Evolutionary conservation across 129 eudicot species (phyloP), one percentile per base, ranked within the genome.

Genomic region (Mikania micrantha): DNA sequence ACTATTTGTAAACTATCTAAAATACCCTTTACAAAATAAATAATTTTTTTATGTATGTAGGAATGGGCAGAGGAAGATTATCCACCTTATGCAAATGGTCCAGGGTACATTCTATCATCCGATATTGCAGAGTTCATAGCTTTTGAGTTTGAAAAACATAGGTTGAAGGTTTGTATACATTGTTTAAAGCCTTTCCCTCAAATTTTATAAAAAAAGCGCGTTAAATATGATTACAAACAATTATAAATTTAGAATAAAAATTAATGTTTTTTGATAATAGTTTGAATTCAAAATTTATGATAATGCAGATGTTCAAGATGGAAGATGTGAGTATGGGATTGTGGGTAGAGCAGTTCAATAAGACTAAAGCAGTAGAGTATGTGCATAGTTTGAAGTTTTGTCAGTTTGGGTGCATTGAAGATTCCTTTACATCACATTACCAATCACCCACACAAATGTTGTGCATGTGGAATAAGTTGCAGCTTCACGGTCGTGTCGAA

Each of bases 51-150:
- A 29, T 25, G 17, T 58, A 0, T 29, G 44, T 80, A 93, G 98
- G 98, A 93, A 79, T 93, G 96, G 96, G 90, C 95, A 20, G 95
- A 87, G 34, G 96, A 89, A 73, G 82, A 58, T 42, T 93, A 88
- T 77, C 98, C 98, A 9, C 89, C 91, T 8, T 93, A 88, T 62
- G 91, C 98, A 32, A 85, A 88, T 79, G 98, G 96, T 52, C 88
- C 98, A 4, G 96, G 96, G 29, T 88, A 93, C 77, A 66, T 88
- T 40, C 10, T 93, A 41, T 83, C 98, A 27, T 82, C 87, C 7
- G 96, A 93, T 68, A 93, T 88, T 47, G 96, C 98, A 24, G 70
- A 71, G 13, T 84, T 75, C 38, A 80, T 83, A 39, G 85, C 84
- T 13, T 57, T 81, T 0, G 85, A 84, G 77, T 92, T 88, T 48